These are phyloP conservation scores for Rugonectria rugulosa DNA, from an alignment of 2,329 filamentous ascomycete genomes.

Conservation along the genomic window DNA sequence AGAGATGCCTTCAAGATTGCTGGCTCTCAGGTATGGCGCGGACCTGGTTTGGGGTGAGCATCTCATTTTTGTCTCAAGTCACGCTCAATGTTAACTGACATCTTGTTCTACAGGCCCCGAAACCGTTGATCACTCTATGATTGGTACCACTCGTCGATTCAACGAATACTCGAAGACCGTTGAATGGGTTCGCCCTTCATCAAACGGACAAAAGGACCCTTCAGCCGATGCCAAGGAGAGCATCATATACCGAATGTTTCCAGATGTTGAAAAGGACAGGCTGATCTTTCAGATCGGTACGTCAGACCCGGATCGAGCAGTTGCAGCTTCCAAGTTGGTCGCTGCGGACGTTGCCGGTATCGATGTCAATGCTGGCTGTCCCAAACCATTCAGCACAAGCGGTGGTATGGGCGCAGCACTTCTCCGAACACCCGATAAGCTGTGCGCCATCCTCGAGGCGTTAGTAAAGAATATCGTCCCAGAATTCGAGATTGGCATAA, in stretches of 20 bases:
- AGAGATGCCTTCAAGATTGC: constrained; percentile 86
- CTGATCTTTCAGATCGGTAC: constrained; percentile 95
- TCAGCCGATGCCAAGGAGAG: constrained; percentile 64
- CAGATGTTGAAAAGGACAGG: constrained; percentile 74
- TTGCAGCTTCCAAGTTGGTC: constrained; percentile 83
- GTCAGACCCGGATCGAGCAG: constrained; percentile 80
- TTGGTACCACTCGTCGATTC: constrained; percentile 80
- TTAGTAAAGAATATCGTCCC: constrained; percentile 80
- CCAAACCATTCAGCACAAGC: constrained; percentile 92
- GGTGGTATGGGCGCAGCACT: constrained; percentile 97
- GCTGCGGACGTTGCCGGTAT: constrained; percentile 91
- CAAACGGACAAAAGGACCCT: constrained; percentile 69
- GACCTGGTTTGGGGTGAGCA: constrained; percentile 91
- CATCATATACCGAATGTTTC: constrained; percentile 85
- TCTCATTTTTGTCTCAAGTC: no score
- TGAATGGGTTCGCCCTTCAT: constrained; percentile 82
- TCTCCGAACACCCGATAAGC: constrained; percentile 81
- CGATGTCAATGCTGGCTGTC: constrained; percentile 97
- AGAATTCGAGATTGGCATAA: constrained; percentile 88
- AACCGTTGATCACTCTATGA: constrained; percentile 90
- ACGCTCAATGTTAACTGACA: constrained; percentile 10
- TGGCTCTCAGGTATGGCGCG: constrained; percentile 93
- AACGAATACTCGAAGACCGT: constrained; percentile 81
- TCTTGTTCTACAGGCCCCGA: constrained; percentile 72
- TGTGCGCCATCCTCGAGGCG: constrained; percentile 83